A percentile compares a stretch with the other conserved stretches of the same genome.
Conservation (phyloP, 768 basidiomycete genomes). For the Megacollybia marginata region DNA sequence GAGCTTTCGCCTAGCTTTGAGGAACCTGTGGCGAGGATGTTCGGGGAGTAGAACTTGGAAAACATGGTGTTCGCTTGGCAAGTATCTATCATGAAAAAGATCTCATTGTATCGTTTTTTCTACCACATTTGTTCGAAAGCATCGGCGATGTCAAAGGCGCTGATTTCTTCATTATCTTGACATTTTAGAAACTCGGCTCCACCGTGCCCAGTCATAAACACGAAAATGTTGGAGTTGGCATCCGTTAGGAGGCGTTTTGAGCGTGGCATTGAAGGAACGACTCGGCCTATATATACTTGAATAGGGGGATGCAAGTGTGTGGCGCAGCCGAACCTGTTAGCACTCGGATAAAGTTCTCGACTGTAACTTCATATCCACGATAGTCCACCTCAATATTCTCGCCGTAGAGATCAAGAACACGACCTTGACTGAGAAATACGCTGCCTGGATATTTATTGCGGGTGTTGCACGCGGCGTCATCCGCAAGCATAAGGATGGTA, state of each 20-base stretch:
- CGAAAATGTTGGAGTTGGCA: constrained; percentile 85
- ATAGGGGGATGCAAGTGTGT: background rate
- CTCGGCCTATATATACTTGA: constrained; percentile 50
- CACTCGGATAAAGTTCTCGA: constrained; percentile 90
- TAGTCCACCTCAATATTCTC: constrained; percentile 98
- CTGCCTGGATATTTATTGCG: constrained; percentile 89
- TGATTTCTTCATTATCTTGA: constrained; percentile 97
- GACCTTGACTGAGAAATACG: constrained; percentile 84
- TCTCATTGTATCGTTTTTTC: constrained; percentile 93
- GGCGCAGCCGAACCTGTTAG: constrained; percentile 65
- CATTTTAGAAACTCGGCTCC: constrained; percentile 99
- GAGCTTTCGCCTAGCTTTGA: constrained; percentile 82
- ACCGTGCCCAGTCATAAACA: constrained; percentile 98
- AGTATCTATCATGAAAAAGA: constrained; percentile 97
- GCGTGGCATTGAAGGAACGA: constrained; percentile 77
- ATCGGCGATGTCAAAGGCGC: constrained; percentile 94
- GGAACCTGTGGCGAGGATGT: constrained; percentile 87
- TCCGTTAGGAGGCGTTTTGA: constrained; percentile 91
- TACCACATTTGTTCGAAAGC: constrained; percentile 99
- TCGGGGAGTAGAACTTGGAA: constrained; percentile 87
- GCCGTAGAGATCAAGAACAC: constrained; percentile 84
- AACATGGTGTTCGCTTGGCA: constrained; percentile 98
- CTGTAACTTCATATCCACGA: constrained; percentile 95
- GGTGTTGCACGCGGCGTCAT: constrained; percentile 91
- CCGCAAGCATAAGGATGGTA: constrained; percentile 98